phyloP scores from a whole-genome alignment of 345 rosid genomes.

The Pistacia vera region DNA sequence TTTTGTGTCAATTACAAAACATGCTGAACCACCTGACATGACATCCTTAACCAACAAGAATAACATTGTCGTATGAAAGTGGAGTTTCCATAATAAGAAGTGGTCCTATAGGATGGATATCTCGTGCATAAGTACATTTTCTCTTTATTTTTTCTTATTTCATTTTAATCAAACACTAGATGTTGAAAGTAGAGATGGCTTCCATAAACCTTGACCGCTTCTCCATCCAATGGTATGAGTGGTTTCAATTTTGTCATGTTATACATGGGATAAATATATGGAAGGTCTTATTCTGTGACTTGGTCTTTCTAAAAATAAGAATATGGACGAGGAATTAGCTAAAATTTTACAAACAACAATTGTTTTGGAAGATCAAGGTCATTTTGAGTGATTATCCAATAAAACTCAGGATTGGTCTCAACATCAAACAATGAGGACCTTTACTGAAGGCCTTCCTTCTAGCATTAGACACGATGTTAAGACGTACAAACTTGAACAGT shows the following conservation, averaged over 20 bases:
- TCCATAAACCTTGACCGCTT: not conserved
- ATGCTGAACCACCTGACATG: too few species aligned
- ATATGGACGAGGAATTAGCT: not conserved
- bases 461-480: not conserved
- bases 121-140: not conserved
- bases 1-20: too few species aligned
- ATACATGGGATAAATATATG: not conserved
- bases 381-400: not conserved
- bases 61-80: not conserved
- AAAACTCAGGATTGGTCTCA: not conserved
- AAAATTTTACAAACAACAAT: not conserved
- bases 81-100: not conserved
- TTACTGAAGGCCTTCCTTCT: not conserved
- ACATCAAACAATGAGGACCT: not conserved
- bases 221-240: not conserved
- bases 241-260: not conserved
- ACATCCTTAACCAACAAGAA: too few species aligned
- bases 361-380: not conserved
- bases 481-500: not conserved
- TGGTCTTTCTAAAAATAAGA: not conserved
- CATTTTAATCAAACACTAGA: not conserved
- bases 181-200: not conserved
- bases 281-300: not conserved
- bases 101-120: not conserved
- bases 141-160: not conserved